Conservation (phyloP, 2,329 filamentous ascomycete species). For the Penicillium hesseltinei region DNA sequence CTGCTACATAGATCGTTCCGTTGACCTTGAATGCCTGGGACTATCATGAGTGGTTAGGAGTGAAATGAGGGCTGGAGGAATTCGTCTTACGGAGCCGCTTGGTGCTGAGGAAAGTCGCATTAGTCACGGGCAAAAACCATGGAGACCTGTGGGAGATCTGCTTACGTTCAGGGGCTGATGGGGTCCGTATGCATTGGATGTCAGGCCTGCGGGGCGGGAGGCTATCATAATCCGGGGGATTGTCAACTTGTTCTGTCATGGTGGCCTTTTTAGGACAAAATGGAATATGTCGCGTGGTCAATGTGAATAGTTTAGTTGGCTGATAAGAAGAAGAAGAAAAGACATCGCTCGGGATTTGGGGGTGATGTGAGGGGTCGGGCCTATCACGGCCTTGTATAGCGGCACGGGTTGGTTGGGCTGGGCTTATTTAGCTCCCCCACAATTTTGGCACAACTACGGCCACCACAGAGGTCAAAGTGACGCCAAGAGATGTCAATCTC, state of each 20-base stretch:
- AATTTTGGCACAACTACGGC: not conserved
- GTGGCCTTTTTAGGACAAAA: not conserved
- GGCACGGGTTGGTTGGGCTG: not conserved
- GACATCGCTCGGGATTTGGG: not conserved
- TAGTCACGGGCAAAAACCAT: not conserved
- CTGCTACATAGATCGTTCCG: conserved; percentile 3
- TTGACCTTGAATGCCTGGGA: conserved; percentile 7
- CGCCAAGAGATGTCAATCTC: not conserved
- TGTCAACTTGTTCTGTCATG: not conserved
- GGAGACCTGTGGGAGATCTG: not conserved
- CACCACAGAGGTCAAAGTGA: no score
- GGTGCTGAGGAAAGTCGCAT: not conserved
- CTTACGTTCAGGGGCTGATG: not conserved
- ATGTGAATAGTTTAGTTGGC: not conserved
- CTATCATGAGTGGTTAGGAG: not conserved
- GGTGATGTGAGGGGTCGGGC: not conserved
- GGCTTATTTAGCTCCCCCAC: not conserved
- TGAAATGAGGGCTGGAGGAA: not conserved
- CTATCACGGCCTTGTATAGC: not conserved
- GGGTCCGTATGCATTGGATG: conserved; percentile 1
- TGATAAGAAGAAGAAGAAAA: not conserved
- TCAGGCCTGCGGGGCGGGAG: not conserved
- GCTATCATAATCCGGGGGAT: not conserved
- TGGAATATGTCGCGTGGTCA: not conserved
- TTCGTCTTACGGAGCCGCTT: not conserved